These are phyloP conservation scores for Funneliformis mosseae DNA, from an alignment of 192 early-diverging fungal genomes.

Conservation along the genomic window DNA sequence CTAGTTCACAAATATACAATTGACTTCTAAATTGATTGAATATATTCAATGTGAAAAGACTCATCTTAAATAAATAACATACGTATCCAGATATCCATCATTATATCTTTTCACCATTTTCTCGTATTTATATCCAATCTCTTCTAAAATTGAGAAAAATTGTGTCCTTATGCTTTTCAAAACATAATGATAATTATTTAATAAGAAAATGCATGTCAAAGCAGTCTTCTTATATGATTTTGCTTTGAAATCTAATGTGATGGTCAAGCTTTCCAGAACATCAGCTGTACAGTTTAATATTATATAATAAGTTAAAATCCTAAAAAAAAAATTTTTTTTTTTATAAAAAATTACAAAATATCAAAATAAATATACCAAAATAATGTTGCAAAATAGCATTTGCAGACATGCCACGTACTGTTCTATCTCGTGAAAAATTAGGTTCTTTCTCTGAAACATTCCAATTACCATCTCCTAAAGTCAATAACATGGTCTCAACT, in stretches of 20 bases:
- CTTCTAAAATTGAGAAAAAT: slow-evolving; percentile 57
- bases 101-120: slow-evolving; percentile 53
- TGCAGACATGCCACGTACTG: slow-evolving; percentile 31
- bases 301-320: neutral
- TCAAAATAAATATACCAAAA: slow-evolving; percentile 36
- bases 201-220: slow-evolving; percentile 67
- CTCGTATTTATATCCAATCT: slow-evolving; percentile 54
- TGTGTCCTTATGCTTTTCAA: slow-evolving; percentile 61
- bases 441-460: slow-evolving; percentile 44
- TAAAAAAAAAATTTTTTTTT: neutral
- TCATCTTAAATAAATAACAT: slow-evolving; percentile 12
- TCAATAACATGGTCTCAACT: slow-evolving; percentile 55
- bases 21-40: neutral
- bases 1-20: slow-evolving; percentile 22
- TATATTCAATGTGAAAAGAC: neutral
- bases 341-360: neutral
- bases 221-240: slow-evolving; percentile 72
- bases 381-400: slow-evolving; percentile 40
- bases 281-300: slow-evolving; percentile 50
- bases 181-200: slow-evolving; percentile 85
- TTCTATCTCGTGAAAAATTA: slow-evolving; percentile 22
- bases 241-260: slow-evolving; percentile 67
- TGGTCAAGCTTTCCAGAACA: slow-evolving; percentile 57
- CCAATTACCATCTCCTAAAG: slow-evolving; percentile 62
- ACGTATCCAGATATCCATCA: slow-evolving; percentile 52